phyloP scores from a whole-genome alignment of 192 early-diverging fungal species.

The Coemansia sp. region DNA sequence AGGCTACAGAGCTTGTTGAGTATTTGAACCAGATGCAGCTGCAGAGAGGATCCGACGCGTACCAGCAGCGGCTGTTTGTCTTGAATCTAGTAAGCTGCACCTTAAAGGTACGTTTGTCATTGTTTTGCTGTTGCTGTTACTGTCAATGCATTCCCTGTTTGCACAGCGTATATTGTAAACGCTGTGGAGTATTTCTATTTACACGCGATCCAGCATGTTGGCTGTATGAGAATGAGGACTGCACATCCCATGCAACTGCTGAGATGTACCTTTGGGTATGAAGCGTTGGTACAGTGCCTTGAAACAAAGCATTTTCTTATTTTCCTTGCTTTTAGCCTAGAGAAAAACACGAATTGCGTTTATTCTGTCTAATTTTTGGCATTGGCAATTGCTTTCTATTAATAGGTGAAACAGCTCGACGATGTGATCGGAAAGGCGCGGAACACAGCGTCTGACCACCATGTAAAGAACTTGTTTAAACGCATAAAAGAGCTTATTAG shows the following conservation, averaged over 20 bases:
- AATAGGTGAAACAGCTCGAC: constrained; percentile 35
- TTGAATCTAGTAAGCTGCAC: constrained; percentile 26
- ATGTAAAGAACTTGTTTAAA: constrained; percentile 36
- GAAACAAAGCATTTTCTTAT: too few relatives aligned
- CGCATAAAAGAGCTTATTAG: constrained; percentile 11
- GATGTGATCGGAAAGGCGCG: constrained; percentile 25
- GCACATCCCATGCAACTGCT: not conserved
- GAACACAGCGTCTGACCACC: constrained; percentile 32
- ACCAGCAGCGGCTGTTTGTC: constrained; percentile 24
- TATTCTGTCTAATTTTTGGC: too few relatives aligned
- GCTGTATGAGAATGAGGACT: constrained; percentile 1
- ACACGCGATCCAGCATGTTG: not conserved
- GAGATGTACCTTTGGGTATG: not conserved
- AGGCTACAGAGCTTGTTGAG: constrained; percentile 8
- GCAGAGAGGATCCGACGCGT: constrained; percentile 5
- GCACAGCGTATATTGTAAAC: not conserved
- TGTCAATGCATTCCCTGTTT: too few relatives aligned
- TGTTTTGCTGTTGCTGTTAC: not conserved
- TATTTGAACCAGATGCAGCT: constrained; percentile 14
- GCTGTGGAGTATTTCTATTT: not conserved
- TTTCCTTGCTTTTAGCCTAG: too few relatives aligned
- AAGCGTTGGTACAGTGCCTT: too few relatives aligned
- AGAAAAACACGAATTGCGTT: too few relatives aligned
- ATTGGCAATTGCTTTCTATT: constrained; percentile 2
- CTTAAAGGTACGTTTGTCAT: constrained; percentile 25